Percentiles rank a stretch among this genome's conserved stretches.
Evolutionary conservation across 306 rosid species (phyloP).

Genomic region (Benincasa hispida): DNA sequence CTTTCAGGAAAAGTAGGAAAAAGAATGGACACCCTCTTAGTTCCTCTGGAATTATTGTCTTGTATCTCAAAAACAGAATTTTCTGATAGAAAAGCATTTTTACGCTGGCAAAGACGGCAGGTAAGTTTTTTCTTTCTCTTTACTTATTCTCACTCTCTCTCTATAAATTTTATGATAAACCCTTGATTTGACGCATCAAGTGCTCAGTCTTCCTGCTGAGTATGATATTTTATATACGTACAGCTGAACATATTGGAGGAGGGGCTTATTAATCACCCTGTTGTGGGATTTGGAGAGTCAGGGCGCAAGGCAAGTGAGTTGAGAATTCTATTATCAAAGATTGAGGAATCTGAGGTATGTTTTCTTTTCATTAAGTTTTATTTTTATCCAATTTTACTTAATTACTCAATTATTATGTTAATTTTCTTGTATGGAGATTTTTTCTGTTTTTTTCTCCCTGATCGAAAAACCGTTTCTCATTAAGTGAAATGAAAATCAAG

Average conservation of each 20-base stretch:
- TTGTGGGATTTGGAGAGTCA: slow-evolving; percentile 86
- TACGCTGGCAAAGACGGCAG: slow-evolving; percentile 98
- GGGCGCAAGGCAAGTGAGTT: slow-evolving; percentile 79
- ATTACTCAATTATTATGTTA: background rate
- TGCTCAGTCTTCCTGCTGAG: slow-evolving; percentile 13
- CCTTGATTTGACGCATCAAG: background rate
- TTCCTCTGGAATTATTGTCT: slow-evolving; percentile 87
- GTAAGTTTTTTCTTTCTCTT: slow-evolving; percentile 30
- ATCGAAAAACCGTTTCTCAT: too few species aligned
- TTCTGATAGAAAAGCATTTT: slow-evolving; percentile 91
- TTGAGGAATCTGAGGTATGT: slow-evolving; percentile 92
- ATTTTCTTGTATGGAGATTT: background rate
- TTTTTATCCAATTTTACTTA: background rate
- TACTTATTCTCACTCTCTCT: background rate
- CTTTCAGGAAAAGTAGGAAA: slow-evolving; percentile 85
- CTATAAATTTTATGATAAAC: background rate
- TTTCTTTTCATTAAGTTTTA: slow-evolving; percentile 7
- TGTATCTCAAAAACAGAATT: slow-evolving; percentile 87
- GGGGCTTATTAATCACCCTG: slow-evolving; percentile 87
- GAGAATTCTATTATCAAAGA: slow-evolving; percentile 85
- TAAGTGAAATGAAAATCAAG: too few species aligned
- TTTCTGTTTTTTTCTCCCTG: too few species aligned
- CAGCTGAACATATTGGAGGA: slow-evolving; percentile 93
- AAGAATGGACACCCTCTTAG: slow-evolving; percentile 85
- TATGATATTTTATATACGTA: slow-evolving; percentile 17